Base-by-base conservation (phyloP, 179 eudicot species). In the Carnegiea gigantea region DNA sequence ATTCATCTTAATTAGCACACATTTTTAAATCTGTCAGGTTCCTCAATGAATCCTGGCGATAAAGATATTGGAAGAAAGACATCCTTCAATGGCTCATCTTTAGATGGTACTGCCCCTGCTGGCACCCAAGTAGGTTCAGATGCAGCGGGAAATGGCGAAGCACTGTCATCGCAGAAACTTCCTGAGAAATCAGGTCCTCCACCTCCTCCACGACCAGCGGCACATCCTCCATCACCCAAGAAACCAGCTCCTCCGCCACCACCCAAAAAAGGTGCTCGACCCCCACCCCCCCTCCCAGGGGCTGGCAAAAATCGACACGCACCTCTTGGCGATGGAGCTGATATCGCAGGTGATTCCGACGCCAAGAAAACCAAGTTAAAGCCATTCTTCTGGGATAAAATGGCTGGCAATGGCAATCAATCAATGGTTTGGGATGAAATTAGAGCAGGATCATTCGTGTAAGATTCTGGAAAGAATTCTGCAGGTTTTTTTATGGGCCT, bases 351-450 rank as follows among this genome's bases (percentile, higher is more conserved):
- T 33, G 88, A 83, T 2, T 70, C 77, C 54, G 89, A 85, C 49
- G 86, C 74, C 82, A 81, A 85, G 20, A 91, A 84, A 81, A 85
- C 95, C 33, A 95, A 89, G 91, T 78, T 95, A 65, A 95, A 95
- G 80, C 98, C 98, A 20, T 91, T 95, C 83, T 95, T 95, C 79
- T 93, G 98, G 98, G 98, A 95, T 81, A 95, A 95, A 86, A 93
- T 93, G 54, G 86, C 83, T 40, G 93, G 95, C 14, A 91, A 79
- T 62, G 89, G 95, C 77, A 88, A 90, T 62, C 90, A 89, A 17
- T 88, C 97, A 10, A 95, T 95, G 98, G 98, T 95, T 80, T 95
- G 98, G 98, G 87, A 95, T 90, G 93, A 95, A 84, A 89, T 95
- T 74, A 92, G 89, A 83, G 84, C 90, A 1, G 98, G 98, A 23